phyloP scores from a whole-genome alignment of 2,329 filamentous ascomycete species.

The Xylariales sp. region DNA sequence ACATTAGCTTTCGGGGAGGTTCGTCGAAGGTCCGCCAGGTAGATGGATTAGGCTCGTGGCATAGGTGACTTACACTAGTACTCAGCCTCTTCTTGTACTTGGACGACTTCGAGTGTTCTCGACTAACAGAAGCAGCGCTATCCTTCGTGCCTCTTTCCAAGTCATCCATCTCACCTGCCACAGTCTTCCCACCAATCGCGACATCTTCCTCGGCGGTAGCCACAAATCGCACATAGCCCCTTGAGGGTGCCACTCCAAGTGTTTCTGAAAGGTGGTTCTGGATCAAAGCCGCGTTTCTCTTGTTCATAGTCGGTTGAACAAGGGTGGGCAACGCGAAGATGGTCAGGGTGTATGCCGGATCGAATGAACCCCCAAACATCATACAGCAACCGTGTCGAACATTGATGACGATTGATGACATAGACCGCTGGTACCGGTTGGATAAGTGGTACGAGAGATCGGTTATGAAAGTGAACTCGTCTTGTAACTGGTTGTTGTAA shows the following conservation, averaged over 20 bases:
- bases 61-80: conserved; percentile 7
- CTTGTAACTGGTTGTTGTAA: conserved; percentile 52
- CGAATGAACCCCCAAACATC: conserved; percentile 68
- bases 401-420: conserved; percentile 68
- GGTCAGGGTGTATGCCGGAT: conserved; percentile 76
- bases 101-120: conserved; percentile 11
- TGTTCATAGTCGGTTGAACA: conserved; percentile 70
- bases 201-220: conserved; percentile 66
- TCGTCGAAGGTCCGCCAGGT: not conserved
- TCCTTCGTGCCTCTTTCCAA: conserved; percentile 33
- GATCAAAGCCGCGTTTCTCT: conserved; percentile 72
- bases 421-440: conserved; percentile 68
- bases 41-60: not conserved
- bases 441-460: conserved; percentile 70
- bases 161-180: conserved; percentile 63
- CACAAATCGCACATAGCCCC: conserved; percentile 70
- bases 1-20: conserved; percentile 18
- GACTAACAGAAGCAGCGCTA: conserved; percentile 17
- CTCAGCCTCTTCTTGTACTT: conserved; percentile 14
- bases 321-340: conserved; percentile 66
- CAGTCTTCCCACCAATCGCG: conserved; percentile 66
- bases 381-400: conserved; percentile 73
- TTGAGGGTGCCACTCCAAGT: conserved; percentile 58
- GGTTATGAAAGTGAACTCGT: conserved; percentile 70
- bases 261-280: conserved; percentile 70